phyloP scores from a whole-genome alignment of 1,139 yeast species.

The Diutina sp. region DNA sequence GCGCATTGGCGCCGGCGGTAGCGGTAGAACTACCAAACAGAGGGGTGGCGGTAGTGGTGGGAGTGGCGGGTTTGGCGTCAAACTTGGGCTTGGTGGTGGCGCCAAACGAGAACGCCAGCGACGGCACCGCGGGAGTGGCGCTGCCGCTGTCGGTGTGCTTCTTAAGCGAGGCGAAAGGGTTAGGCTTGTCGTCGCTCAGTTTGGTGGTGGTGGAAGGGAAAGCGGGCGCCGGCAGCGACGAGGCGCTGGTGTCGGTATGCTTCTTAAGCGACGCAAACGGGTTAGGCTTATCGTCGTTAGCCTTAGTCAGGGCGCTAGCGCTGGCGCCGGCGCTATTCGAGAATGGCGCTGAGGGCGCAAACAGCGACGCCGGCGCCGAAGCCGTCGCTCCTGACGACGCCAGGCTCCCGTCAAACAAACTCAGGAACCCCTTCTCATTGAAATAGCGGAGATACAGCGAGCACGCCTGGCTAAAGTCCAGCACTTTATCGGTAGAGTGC shows the following conservation, averaged over 20 bases:
- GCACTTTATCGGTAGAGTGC: not conserved
- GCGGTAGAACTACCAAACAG: not conserved
- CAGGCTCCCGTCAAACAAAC: not conserved
- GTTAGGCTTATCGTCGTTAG: not conserved
- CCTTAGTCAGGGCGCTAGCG: too few species aligned
- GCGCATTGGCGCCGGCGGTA: not conserved
- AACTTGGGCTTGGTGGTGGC: not conserved
- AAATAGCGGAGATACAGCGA: not conserved
- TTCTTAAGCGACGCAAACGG: slow-evolving; percentile 1
- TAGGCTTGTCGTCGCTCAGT: not conserved
- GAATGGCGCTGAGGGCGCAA: not conserved
- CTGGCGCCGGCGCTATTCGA: not conserved
- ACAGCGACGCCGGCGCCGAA: not conserved
- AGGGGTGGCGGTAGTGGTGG: not conserved
- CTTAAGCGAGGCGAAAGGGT: not conserved
- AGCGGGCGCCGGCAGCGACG: not conserved
- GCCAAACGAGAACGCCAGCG: not conserved
- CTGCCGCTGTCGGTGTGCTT: not conserved
- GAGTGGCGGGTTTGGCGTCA: not conserved
- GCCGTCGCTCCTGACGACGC: not conserved
- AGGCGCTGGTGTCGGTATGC: not conserved
- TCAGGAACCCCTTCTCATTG: not conserved
- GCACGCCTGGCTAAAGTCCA: not conserved
- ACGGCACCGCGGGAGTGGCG: not conserved
- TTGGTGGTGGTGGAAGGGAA: not conserved